Base-by-base conservation (phyloP, 1,139 yeast species). In the Hyphopichia fennica region DNA sequence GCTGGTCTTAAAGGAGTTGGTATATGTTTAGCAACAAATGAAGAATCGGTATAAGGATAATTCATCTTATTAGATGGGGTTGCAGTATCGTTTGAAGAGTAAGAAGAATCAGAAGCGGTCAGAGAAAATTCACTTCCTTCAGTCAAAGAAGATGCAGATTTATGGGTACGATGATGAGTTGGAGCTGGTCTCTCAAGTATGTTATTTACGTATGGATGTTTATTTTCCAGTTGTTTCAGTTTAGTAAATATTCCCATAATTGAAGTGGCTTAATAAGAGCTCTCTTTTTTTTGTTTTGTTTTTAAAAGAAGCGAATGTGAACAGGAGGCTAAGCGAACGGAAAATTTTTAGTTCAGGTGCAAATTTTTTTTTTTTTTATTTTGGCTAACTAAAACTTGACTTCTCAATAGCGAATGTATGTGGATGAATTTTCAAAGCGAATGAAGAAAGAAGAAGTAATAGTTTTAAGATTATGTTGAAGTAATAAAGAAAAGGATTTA, bases 51-150 rank as follows among this genome's bases (percentile, higher is more conserved):
- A 20, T 33, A 20, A 8, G 25, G 17, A 10, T 18, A 8, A 19
- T 19, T 11, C 33, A 28, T 35, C 28, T 35, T 35, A 14, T 4
- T 13, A 18, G 16, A 7, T 4, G n/a, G n/a, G 6, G 20, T 15
- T 18, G 35, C 14, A 30, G 61, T 54, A 18, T 63, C 69, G 29
- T 54, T 47, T 18, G 70, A 65, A 4, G 73, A 65, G 42, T 60
- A 54, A 32, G 69, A 66, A 5, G 72, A 64, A 28, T 61, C 65
- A 22, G 71, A 67, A 20, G 61, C 63, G 18, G 60, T 52, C 27
- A 62, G 50, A 64, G 62, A 66, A 38, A 67, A 62, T 25, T 67
- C 72, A 46, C 67, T 60, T 8, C 63, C 68, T 28, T 27, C 38
- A 38, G 56, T 55, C 25, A 56, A 48, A n/a, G 69, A 57, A 16